These are phyloP conservation scores for Diversispora eburnea DNA, from an alignment of 192 early-diverging fungal genomes.

Conservation along the genomic window DNA sequence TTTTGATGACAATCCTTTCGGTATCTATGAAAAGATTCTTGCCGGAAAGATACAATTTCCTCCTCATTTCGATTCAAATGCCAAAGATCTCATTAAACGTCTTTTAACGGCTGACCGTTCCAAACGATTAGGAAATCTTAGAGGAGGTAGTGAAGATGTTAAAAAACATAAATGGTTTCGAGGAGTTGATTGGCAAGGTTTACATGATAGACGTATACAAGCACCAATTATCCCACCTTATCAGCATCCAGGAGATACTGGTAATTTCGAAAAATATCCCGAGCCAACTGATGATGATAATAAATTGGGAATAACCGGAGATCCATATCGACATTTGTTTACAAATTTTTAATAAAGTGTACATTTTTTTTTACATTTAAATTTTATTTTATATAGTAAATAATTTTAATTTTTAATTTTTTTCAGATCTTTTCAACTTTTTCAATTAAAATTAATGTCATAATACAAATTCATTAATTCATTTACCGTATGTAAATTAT, in stretches of 20 bases:
- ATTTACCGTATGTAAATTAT: too few species aligned
- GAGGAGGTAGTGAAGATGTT: conserved; percentile 87
- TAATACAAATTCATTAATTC: too few species aligned
- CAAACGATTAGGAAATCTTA: conserved; percentile 84
- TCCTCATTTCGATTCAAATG: conserved; percentile 76
- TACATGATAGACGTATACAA: conserved; percentile 69
- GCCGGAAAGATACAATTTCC: conserved; percentile 88
- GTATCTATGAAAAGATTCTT: conserved; percentile 98
- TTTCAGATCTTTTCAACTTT: too few species aligned
- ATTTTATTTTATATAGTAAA: too few species aligned
- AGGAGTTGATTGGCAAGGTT: conserved; percentile 87
- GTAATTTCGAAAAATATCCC: conserved; percentile 98
- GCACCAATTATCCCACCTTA: conserved; percentile 90
- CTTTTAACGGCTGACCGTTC: conserved; percentile 87
- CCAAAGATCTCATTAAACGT: conserved; percentile 86
- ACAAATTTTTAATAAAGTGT: conserved; percentile 55
- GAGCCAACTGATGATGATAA: conserved; percentile 71
- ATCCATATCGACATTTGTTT: conserved; percentile 82
- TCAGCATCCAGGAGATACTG: conserved; percentile 87
- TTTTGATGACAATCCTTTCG: conserved; percentile 96
- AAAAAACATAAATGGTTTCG: conserved; percentile 94
- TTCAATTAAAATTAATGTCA: too few species aligned
- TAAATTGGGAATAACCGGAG: conserved; percentile 30
- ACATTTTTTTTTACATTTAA: too few species aligned
- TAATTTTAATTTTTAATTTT: too few species aligned